Conservation (phyloP, 2,329 filamentous ascomycete genomes). For the Alternaria brassicicola region DNA sequence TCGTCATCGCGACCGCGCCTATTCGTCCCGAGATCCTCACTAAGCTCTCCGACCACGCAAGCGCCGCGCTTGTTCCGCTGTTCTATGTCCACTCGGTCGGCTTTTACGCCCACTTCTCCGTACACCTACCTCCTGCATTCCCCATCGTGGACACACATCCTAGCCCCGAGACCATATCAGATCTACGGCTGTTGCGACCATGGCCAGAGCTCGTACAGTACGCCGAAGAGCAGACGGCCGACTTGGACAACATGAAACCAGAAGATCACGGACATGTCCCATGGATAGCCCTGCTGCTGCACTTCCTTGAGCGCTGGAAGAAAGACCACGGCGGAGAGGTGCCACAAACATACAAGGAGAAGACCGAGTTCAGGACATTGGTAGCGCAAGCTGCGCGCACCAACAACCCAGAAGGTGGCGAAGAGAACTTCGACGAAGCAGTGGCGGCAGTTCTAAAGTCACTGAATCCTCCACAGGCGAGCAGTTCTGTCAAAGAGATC, state of each 20-base stretch:
- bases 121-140: constrained; percentile 77
- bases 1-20: constrained; percentile 67
- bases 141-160: constrained; percentile 97
- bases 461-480: constrained; percentile 71
- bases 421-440: constrained; percentile 97
- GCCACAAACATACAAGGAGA: constrained; percentile 81
- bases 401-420: constrained; percentile 79
- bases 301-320: constrained; percentile 85
- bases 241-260: constrained; percentile 72
- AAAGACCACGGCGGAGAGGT: constrained; percentile 67
- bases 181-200: constrained; percentile 81
- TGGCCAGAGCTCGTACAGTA: constrained; percentile 83
- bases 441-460: constrained; percentile 85
- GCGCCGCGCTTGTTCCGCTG: constrained; percentile 69
- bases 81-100: constrained; percentile 87
- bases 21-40: constrained; percentile 60
- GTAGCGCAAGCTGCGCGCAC: constrained; percentile 72
- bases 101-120: constrained; percentile 89
- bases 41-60: constrained; percentile 58
- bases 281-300: constrained; percentile 79
- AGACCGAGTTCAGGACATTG: constrained; percentile 77
- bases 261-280: constrained; percentile 92
- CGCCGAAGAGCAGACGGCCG: constrained; percentile 67
- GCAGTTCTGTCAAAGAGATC: constrained; percentile 74
- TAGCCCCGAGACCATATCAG: constrained; percentile 80